Evolutionary conservation across 192 early-diverging fungal species (phyloP).

Genomic region (Lunasporangiospora selenospora): DNA sequence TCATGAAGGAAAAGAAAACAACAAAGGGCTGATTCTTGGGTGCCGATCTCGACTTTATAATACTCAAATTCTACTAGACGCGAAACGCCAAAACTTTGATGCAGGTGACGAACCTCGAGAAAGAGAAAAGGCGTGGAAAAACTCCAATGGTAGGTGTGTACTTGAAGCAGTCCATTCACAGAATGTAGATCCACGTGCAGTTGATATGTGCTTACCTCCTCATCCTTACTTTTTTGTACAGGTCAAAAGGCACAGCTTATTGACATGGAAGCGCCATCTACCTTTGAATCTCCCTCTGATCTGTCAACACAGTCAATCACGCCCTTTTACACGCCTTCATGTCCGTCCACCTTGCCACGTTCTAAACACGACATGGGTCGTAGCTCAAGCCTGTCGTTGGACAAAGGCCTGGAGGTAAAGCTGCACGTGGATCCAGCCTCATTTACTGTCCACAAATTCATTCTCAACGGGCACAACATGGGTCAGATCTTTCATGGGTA

Average conservation of each 20-base stretch:
- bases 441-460: conserved; percentile 14
- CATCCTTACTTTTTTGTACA: conserved; percentile 3
- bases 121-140: not conserved
- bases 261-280: conserved; percentile 5
- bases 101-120: conserved; percentile 3
- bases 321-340: conserved; percentile 7
- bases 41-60: conserved; percentile 13
- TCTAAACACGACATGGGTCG: conserved; percentile 12
- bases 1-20: conserved; percentile 12
- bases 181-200: conserved; percentile 1
- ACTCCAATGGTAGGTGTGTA: conserved; percentile 8
- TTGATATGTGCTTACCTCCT: conserved; percentile 14
- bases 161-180: conserved; percentile 13
- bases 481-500: conserved; percentile 12
- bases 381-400: too few relatives aligned
- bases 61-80: conserved; percentile 4
- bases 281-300: conserved; percentile 6
- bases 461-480: conserved; percentile 7
- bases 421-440: conserved; percentile 10
- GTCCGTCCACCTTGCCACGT: too few relatives aligned
- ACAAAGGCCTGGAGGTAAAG: conserved; percentile 1
- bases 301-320: conserved; percentile 12
- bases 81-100: conserved; percentile 10
- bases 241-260: conserved; percentile 24
- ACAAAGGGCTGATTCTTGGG: conserved; percentile 6